These are phyloP conservation scores for Fusarium bactridioides DNA, from an alignment of 2,329 filamentous ascomycete genomes.

Conservation along the genomic window DNA sequence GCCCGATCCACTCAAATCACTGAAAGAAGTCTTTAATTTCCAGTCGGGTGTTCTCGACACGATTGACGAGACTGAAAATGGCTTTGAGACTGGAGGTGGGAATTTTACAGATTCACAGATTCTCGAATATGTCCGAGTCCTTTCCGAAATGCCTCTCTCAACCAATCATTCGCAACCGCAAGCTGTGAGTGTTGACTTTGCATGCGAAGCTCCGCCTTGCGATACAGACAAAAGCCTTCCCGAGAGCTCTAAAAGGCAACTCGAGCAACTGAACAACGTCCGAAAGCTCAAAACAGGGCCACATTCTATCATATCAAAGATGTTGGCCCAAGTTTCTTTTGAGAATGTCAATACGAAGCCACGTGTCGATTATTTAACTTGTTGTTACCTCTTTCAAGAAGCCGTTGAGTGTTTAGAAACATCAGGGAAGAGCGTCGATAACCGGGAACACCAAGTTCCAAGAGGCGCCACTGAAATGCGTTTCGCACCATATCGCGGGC, in stretches of 20 bases:
- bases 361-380: background rate
- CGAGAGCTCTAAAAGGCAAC: fast-evolving
- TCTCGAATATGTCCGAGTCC: background rate
- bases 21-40: background rate
- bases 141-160: fast-evolving
- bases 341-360: fast-evolving
- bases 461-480: fast-evolving
- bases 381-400: background rate
- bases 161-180: fast-evolving
- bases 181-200: fast-evolving
- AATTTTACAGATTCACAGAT: fast-evolving
- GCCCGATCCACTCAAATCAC: fast-evolving
- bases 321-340: fast-evolving
- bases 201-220: background rate
- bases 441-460: fast-evolving
- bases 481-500: fast-evolving
- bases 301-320: fast-evolving
- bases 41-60: background rate
- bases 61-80: background rate
- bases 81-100: fast-evolving
- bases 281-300: fast-evolving
- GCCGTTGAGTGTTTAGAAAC: fast-evolving
- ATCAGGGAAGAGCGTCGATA: fast-evolving
- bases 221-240: fast-evolving
- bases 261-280: fast-evolving